Base-by-base conservation (phyloP, 1,284 basidiomycete genomes). In the Hemileia vastatrix region DNA sequence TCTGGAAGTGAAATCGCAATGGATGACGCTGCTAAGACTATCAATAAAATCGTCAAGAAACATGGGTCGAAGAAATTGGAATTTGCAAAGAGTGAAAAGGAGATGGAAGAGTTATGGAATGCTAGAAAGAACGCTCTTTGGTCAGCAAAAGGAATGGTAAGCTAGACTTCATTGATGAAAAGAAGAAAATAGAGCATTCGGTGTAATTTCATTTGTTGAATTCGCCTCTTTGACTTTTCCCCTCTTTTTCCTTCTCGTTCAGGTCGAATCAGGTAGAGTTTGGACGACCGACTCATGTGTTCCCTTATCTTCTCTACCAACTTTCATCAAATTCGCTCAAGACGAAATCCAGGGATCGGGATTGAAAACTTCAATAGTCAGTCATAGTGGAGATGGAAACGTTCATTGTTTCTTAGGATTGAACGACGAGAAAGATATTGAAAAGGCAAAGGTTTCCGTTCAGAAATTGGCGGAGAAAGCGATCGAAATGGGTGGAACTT, bases 51-150 rank as follows among this genome's bases (percentile, higher is more conserved):
- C 47, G 81, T 83, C 3, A 78, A 81, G 69, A 81, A 81, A 67
- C 81, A 90, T 69, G 85, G 86, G 0, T 86, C 84, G 1, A 81
- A 80, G 1, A 83, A 83, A 5, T 88, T 90, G 67, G 80, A 83
- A 67, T 81, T 90, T 23, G 87, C 88, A 1, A 79, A 79, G 51
- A 80, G 78, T 60, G 82, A 86, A 18, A 77, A 82, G 54, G 86
- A 90, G 68, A 88, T 88, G 0, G 80, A 80, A 2, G 83, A 85
- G 55, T 77, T 96, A 6, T 96, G 92, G 92, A 78, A 81, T 54
- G 88, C 90, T 61, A 76, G 93, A 50, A 96, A 95, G 80, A 87
- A 87, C 55, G 88, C 86, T 6, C 79, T 86, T 44, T 89, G 84
- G 78, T 81, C 83, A 6, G 83, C 84, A 1, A n/a, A n/a, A n/a